A percentile compares a stretch with the other conserved stretches of the same genome.
phyloP scores from a whole-genome alignment of 2,329 filamentous ascomycete genomes.

The Botrytis sinoallii region DNA sequence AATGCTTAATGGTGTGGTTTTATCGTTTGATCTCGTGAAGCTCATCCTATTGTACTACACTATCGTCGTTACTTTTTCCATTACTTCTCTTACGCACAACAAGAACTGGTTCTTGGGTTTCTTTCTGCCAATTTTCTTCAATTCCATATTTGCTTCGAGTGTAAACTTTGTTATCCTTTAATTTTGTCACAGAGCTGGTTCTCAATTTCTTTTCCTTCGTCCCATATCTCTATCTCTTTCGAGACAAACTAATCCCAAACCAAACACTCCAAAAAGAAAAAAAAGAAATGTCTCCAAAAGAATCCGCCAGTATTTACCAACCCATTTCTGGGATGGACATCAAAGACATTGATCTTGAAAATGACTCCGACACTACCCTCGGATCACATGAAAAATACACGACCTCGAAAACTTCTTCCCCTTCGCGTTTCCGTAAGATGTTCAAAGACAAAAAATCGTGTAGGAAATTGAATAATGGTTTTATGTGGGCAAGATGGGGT shows the following conservation, averaged over 20 bases:
- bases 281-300: neutral
- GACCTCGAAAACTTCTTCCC: neutral
- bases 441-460: neutral
- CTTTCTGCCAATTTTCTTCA: neutral
- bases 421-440: neutral
- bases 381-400: slow-evolving; percentile 20
- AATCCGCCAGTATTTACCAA: neutral
- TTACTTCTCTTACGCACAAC: neutral
- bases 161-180: neutral
- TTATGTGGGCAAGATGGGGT: slow-evolving; percentile 36
- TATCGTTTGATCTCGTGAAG: neutral
- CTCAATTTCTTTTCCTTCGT: neutral
- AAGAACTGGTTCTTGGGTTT: neutral
- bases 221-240: neutral
- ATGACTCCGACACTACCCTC: slow-evolving; percentile 34
- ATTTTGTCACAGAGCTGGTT: neutral
- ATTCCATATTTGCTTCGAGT: neutral
- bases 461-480: neutral
- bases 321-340: slow-evolving; percentile 1
- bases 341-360: slow-evolving; percentile 25
- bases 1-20: neutral
- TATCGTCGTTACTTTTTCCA: neutral
- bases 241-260: neutral
- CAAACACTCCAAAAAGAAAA: neutral
- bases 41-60: neutral